Conservation (phyloP, 1,284 basidiomycete species). For the Ganoderma meredithae region DNA sequence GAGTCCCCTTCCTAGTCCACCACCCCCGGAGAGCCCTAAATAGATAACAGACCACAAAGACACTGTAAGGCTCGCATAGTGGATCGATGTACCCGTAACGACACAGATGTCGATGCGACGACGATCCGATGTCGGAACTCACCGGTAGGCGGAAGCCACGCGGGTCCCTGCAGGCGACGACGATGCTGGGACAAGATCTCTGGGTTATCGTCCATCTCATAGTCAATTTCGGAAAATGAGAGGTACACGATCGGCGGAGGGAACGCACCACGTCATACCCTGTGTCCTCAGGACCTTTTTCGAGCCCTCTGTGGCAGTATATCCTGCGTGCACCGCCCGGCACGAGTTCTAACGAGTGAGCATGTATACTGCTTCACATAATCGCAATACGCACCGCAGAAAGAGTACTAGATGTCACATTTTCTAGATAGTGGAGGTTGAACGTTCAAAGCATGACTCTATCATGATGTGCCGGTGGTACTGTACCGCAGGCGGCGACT, state of each 20-base stretch:
- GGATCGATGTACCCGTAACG: not conserved
- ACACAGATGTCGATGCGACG: not conserved
- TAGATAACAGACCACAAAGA: not conserved
- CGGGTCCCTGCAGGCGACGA: not conserved
- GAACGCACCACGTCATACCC: not conserved
- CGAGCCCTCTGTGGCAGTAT: too few relatives aligned
- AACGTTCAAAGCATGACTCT: too few relatives aligned
- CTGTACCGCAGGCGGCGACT: too few relatives aligned
- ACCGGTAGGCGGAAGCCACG: not conserved
- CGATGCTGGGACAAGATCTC: slow-evolving; percentile 35
- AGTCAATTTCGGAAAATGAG: slow-evolving; percentile 1
- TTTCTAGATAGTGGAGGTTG: too few relatives aligned
- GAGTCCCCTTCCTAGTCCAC: not conserved
- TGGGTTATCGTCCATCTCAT: not conserved
- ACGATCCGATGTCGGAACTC: not conserved
- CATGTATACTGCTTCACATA: too few relatives aligned
- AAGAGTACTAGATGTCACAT: too few relatives aligned
- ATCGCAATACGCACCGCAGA: too few relatives aligned
- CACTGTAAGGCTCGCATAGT: not conserved
- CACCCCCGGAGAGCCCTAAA: not conserved
- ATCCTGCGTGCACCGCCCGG: too few relatives aligned
- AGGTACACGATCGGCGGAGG: not conserved
- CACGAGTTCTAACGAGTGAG: too few relatives aligned
- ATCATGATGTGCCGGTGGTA: too few relatives aligned
- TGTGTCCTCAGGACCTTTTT: not conserved